Conservation (phyloP, 176 grass and related monocot species). For the Eragrostis curvula region DNA sequence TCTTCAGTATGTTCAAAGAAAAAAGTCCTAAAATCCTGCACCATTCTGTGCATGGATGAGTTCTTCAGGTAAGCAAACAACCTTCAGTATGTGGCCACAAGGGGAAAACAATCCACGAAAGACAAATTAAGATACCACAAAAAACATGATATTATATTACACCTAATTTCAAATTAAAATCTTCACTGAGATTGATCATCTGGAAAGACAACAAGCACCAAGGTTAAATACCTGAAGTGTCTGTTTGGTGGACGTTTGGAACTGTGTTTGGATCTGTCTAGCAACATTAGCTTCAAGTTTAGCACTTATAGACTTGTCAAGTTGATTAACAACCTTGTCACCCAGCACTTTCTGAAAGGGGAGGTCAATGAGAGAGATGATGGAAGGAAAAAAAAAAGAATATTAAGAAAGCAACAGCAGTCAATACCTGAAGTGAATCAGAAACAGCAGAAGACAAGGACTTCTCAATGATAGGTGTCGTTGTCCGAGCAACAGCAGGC, state of each 20-base stretch:
- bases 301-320: slow-evolving; percentile 78
- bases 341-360: slow-evolving; percentile 74
- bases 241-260: slow-evolving; percentile 81
- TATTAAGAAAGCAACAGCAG: slow-evolving; percentile 34
- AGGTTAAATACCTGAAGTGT: slow-evolving; percentile 71
- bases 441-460: slow-evolving; percentile 72
- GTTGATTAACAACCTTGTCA: slow-evolving; percentile 84
- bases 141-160: neutral
- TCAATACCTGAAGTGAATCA: slow-evolving; percentile 86
- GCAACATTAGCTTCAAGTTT: slow-evolving; percentile 81
- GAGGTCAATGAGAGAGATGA: slow-evolving; percentile 22
- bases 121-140: slow-evolving; percentile 1
- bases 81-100: neutral
- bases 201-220: neutral
- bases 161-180: neutral
- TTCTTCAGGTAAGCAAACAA: slow-evolving; percentile 23
- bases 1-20: neutral
- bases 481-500: slow-evolving; percentile 70
- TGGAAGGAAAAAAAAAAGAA: neutral
- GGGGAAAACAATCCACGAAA: neutral
- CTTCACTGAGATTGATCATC: slow-evolving; percentile 21
- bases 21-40: neutral
- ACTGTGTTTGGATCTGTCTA: slow-evolving; percentile 90
- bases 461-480: slow-evolving; percentile 78
- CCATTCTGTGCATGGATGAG: neutral